Evolutionary conservation across 805 yeast species (phyloP).

Genomic region (Saccharomycopsis lassenensis): DNA sequence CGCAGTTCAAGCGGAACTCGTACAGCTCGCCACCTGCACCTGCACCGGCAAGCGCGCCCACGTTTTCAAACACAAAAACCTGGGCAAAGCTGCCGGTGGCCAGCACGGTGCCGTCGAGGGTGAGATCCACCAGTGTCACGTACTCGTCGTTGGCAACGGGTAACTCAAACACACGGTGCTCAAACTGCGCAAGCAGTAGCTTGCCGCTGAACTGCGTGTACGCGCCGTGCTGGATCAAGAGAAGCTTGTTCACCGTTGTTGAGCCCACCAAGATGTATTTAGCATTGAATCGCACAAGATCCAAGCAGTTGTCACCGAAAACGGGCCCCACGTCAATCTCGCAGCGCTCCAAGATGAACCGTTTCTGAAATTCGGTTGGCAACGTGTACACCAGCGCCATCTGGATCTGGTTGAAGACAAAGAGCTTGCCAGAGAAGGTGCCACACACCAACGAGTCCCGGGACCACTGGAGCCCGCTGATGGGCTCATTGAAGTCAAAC

Average conservation of each 20-base stretch:
- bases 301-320: neutral
- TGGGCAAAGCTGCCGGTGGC: constrained; percentile 4
- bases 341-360: neutral
- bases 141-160: neutral
- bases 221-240: constrained; percentile 3
- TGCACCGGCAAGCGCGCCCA: neutral
- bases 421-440: too few species aligned
- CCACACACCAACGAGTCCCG: too few species aligned
- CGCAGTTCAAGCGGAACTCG: neutral
- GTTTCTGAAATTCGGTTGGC: constrained; percentile 3
- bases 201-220: neutral
- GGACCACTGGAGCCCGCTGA: too few species aligned
- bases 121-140: constrained; percentile 4
- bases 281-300: neutral
- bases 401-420: too few species aligned
- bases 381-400: constrained; percentile 2
- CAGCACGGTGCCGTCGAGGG: constrained; percentile 10
- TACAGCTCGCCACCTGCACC: too few species aligned
- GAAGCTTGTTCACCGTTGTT: neutral
- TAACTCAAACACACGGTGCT: neutral
- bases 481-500: too few species aligned
- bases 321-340: neutral
- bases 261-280: constrained; percentile 5
- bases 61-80: constrained; percentile 1
- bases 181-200: neutral